phyloP scores from a whole-genome alignment of 192 early-diverging fungal genomes.

The Geranomyces michiganensis region DNA sequence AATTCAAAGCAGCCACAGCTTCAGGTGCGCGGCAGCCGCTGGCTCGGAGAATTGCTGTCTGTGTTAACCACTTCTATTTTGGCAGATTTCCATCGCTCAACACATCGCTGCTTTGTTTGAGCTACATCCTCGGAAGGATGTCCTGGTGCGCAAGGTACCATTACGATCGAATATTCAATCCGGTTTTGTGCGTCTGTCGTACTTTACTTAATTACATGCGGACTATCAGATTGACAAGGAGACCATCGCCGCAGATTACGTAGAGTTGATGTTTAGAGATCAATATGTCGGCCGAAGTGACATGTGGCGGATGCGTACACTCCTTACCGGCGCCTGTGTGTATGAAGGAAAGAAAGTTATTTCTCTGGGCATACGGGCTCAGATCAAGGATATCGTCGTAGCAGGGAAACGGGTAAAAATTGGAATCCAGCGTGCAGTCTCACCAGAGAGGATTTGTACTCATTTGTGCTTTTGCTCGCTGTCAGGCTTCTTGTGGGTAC shows the following conservation, averaged over 20 bases:
- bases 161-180: background rate
- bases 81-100: constrained; percentile 68
- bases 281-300: constrained; percentile 90
- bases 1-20: constrained; percentile 56
- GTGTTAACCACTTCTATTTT: too few species aligned
- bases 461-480: too few species aligned
- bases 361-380: constrained; percentile 74
- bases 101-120: constrained; percentile 70
- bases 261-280: constrained; percentile 86
- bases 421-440: background rate
- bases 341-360: constrained; percentile 72
- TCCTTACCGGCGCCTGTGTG: constrained; percentile 69
- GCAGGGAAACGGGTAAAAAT: constrained; percentile 59
- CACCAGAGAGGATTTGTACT: background rate
- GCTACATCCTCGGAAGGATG: constrained; percentile 61
- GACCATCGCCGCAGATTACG: constrained; percentile 70
- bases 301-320: constrained; percentile 87
- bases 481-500: constrained; percentile 74
- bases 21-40: constrained; percentile 60
- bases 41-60: background rate
- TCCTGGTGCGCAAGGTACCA: constrained; percentile 64
- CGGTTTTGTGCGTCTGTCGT: too few species aligned
- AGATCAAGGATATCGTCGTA: constrained; percentile 78
- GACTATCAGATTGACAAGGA: constrained; percentile 63
- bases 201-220: background rate